These are phyloP conservation scores for Macrolepiota fuliginosa DNA, from an alignment of 768 basidiomycete species.

Conservation along the genomic window DNA sequence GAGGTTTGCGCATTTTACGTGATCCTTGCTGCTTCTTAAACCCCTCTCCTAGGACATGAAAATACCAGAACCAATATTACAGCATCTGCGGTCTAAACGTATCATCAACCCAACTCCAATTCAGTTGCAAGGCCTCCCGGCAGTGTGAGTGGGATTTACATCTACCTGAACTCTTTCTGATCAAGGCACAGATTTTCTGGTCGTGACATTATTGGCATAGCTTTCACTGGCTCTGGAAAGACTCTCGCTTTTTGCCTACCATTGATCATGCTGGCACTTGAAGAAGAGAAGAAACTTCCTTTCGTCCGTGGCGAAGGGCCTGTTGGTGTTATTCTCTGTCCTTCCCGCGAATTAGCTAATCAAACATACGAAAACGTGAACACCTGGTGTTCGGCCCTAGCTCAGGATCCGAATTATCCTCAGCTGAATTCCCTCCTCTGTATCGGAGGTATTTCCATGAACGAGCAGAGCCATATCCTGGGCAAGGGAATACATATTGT, in stretches of 20 bases:
- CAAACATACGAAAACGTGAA: constrained; percentile 96
- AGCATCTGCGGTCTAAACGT: constrained; percentile 80
- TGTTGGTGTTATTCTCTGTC: constrained; percentile 94
- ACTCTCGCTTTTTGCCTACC: constrained; percentile 99
- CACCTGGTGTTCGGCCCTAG: constrained; percentile 79
- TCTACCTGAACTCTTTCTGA: constrained; percentile 15
- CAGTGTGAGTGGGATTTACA: constrained; percentile 61
- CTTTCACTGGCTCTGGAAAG: constrained; percentile 98
- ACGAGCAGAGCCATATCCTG: constrained; percentile 91
- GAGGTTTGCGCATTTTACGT: constrained; percentile 38
- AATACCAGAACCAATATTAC: constrained; percentile 83
- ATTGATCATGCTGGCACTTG: constrained; percentile 92
- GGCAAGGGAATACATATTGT: constrained; percentile 93
- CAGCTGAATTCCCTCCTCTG: constrained; percentile 85
- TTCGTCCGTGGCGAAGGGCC: constrained; percentile 95
- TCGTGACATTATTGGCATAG: constrained; percentile 97
- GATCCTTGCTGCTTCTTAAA: constrained; percentile 8
- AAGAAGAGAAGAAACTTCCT: constrained; percentile 89
- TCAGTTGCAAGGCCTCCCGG: constrained; percentile 95
- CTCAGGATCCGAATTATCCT: constrained; percentile 80
- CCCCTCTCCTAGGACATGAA: constrained; percentile 82
- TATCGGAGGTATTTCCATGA: constrained; percentile 98
- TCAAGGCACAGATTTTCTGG: constrained; percentile 73
- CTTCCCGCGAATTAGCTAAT: constrained; percentile 93
- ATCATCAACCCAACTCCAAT: constrained; percentile 92